Conservation (phyloP, 2,329 filamentous ascomycete genomes). For the Botrytis aclada region DNA sequence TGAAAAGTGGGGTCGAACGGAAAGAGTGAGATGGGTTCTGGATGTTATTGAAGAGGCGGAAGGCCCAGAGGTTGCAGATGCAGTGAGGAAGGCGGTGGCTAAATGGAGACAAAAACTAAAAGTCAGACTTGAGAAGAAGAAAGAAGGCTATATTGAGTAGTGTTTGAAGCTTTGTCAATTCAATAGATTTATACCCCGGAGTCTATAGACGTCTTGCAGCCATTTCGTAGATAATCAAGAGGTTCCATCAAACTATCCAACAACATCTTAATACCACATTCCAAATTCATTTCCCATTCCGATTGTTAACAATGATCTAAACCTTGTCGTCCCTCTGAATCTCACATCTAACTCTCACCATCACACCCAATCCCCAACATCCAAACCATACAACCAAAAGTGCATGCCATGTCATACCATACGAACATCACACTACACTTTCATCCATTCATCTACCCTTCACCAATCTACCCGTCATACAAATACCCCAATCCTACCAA, state of each 20-base stretch:
- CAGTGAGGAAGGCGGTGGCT: slow-evolving; percentile 24
- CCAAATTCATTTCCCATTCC: neutral
- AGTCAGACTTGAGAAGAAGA: neutral
- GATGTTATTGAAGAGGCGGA: slow-evolving; percentile 28
- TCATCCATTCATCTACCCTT: neutral
- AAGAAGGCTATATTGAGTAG: neutral
- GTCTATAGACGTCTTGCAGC: neutral
- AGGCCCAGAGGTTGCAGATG: slow-evolving; percentile 31
- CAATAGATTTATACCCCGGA: neutral
- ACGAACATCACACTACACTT: neutral
- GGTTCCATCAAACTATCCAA: neutral
- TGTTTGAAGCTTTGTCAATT: neutral
- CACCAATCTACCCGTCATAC: neutral
- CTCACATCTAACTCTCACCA: neutral
- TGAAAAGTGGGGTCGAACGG: slow-evolving; percentile 24
- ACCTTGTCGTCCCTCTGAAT: neutral
- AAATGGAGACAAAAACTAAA: slow-evolving; percentile 22
- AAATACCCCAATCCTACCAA: neutral
- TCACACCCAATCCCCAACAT: neutral
- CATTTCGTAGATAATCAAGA: neutral
- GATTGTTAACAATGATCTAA: neutral
- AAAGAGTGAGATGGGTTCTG: slow-evolving; percentile 30
- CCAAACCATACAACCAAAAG: neutral
- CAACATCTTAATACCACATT: neutral
- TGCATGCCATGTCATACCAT: neutral